Evolutionary conservation across 768 basidiomycete genomes (phyloP), one percentile per base, ranked within the genome.

Genomic region (Mycena haematopus): DNA sequence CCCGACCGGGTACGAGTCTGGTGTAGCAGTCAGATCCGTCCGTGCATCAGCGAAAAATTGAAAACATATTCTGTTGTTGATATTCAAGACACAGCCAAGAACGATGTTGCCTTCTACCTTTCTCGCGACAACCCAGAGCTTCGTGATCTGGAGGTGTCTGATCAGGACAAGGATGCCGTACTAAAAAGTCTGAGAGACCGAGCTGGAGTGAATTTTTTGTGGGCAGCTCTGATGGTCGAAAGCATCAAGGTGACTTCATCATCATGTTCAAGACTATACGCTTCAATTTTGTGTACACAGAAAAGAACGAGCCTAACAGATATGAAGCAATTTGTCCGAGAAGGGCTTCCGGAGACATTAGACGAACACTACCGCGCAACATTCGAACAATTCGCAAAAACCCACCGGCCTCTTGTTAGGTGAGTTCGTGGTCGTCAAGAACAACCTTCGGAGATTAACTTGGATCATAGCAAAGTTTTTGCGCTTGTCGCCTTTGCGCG

Each of bases 181-280:
- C 55, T 65, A 1, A 17, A 27, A 22, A 56, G 49, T 25, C 25
- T 70, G 40, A 53, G 55, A 8, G n/a, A 8, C n/a, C 60, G 65
- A 8, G 75, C 69, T 6, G 62, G 74, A 35, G 68, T 68, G n/a
- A 72, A 72, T 45, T 60, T 60, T n/a, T 29, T 60, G 35, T 60
- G 59, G 59, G 59, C 59, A 19, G 13, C 52, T 2, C 25, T 60
- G 8, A 60, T 60, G 59, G 15, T 51, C 38, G 14, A 31, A 29
- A 40, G 38, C 14, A 14, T 58, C 21, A 51, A 58, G 47, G 57
- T 56, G 15, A n/a, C 17, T 42, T 42, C 19, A 2, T 42, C 19
- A 19, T 17, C 36, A 8, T 14, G 15, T 13, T 38, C 9, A 42
- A 3, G 19, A 4, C 40, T 19, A 42, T 42, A 5, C n/a, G n/a